Conservation (phyloP, 345 rosid species). For the Hibiscus tridactylites region DNA sequence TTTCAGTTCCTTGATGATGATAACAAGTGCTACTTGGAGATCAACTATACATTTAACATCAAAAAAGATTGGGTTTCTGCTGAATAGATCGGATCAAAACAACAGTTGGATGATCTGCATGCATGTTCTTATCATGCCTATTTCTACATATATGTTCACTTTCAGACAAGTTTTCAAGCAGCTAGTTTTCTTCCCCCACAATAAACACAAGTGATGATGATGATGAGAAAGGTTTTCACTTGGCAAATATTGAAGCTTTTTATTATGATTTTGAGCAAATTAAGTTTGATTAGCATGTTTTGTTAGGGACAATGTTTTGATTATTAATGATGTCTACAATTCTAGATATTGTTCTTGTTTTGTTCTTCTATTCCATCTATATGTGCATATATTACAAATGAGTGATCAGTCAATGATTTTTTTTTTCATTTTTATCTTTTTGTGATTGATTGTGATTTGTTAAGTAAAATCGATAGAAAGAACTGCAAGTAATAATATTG, state of each 20-base stretch:
- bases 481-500: no score
- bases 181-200: neutral
- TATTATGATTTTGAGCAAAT: neutral
- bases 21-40: conserved; percentile 71
- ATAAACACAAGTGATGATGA: neutral
- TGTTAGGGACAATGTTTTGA: neutral
- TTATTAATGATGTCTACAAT: neutral
- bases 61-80: conserved; percentile 57
- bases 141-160: neutral
- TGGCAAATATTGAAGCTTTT: neutral
- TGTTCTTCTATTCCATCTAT: neutral
- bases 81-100: neutral
- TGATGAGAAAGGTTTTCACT: neutral
- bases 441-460: no score
- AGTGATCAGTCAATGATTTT: neutral
- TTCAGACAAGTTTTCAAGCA: neutral
- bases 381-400: neutral
- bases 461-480: no score
- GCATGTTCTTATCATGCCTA: conserved; percentile 4
- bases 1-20: conserved; percentile 70
- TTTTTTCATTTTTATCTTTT: neutral
- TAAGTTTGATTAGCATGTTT: neutral
- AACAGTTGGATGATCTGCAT: neutral
- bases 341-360: neutral
- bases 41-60: conserved; percentile 63